Base-by-base conservation (phyloP, 2,329 filamentous ascomycete genomes). In the Colletotrichum somersetense region DNA sequence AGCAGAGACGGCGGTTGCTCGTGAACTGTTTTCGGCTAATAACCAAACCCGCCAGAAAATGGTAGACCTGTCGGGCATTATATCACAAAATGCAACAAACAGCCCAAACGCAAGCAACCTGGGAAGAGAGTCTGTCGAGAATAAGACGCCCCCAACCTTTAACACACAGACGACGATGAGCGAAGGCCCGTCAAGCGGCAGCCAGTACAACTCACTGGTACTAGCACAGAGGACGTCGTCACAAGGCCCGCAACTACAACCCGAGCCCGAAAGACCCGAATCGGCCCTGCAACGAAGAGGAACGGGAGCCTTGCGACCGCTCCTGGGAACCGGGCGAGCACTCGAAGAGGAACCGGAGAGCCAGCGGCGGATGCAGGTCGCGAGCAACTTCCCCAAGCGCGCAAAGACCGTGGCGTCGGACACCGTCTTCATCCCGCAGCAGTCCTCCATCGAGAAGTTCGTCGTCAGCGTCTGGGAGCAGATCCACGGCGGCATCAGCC, bases 381-480 rank as follows among this genome's bases (percentile, higher is more conserved):
- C 66, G 35, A 74, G 69, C 55, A 74, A 66, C 38, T 77, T 76
- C 35, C 66, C 70, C 7, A 75, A 76, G 38, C 76, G 75, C 11
- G 67, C 76, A 23, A 67, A 73, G 59, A 70, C 67, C 4, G 55
- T 56, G 16, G 55, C 55, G 20, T 53, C 58, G 23, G 73, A 73
- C 53, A 46, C 64, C 4, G 63, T 71, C 3, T 73, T 74, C 18
- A 20, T 62, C 5, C 73, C 73, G 12, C 73, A 74, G 33, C 73
- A 71, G 35, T 73, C 73, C 1, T 73, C 78, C 0, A 65, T 80
- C 44, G 76, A 77, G 56, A 80, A 80, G 72, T 77, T 80, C 52
- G 77, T 80, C 53, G 69, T 75, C 23, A 78, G 78, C 20, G 76
- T 81, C n/a, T 81, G 79, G 79, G 79, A 80, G 63, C 79, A 80